phyloP scores from a whole-genome alignment of 495 filamentous ascomycete species.

The Parathielavia appendiculata region DNA sequence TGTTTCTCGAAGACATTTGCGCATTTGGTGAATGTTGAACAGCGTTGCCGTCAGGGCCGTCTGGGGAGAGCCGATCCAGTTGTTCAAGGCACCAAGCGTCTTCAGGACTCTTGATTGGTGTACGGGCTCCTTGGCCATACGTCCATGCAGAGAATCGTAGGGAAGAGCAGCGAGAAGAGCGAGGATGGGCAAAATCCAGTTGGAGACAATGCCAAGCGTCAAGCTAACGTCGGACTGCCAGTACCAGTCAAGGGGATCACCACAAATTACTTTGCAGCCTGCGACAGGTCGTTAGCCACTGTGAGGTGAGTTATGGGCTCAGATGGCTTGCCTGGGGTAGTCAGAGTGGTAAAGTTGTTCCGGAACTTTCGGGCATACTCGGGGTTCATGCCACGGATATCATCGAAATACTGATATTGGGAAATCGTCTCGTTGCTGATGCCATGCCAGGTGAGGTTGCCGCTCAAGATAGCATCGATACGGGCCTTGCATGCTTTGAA shows the following conservation, averaged over 20 bases:
- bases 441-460: too few relatives aligned
- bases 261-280: not conserved
- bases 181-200: not conserved
- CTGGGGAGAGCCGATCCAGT: not conserved
- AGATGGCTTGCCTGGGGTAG: too few relatives aligned
- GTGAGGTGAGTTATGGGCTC: too few relatives aligned
- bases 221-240: not conserved
- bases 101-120: not conserved
- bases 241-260: not conserved
- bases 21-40: not conserved
- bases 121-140: not conserved
- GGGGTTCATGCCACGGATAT: too few relatives aligned
- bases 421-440: too few relatives aligned
- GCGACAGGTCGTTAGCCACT: too few relatives aligned
- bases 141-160: not conserved
- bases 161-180: not conserved
- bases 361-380: too few relatives aligned
- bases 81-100: not conserved
- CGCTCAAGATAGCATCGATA: not conserved
- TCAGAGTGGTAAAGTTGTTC: too few relatives aligned
- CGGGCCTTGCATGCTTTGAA: too few relatives aligned
- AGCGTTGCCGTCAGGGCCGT: not conserved
- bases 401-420: too few relatives aligned
- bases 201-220: not conserved
- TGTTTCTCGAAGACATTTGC: not conserved